These are phyloP conservation scores for Dittrichia graveolens DNA, from an alignment of 129 eudicot genomes.

Conservation along the genomic window DNA sequence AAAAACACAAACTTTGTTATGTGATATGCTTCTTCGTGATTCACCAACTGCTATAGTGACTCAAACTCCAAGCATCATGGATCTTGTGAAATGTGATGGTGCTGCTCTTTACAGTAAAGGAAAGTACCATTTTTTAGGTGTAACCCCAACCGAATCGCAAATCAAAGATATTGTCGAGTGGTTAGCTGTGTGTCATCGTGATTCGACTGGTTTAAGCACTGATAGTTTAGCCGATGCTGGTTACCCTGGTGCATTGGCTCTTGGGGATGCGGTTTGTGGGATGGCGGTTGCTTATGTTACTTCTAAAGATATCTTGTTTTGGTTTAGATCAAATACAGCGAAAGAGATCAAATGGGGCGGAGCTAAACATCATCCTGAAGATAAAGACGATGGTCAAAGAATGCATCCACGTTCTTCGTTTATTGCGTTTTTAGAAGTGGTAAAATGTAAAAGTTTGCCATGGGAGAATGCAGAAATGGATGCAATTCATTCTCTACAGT, in stretches of 20 bases:
- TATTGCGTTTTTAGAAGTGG: conserved; percentile 88
- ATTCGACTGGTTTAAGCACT: conserved; percentile 86
- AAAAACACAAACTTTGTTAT: conserved; percentile 86
- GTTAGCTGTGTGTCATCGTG: conserved; percentile 59
- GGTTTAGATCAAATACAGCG: conserved; percentile 86
- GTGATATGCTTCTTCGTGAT: conserved; percentile 91
- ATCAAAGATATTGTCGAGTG: conserved; percentile 80
- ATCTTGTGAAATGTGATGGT: conserved; percentile 89
- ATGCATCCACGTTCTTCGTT: conserved; percentile 96
- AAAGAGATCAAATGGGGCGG: conserved; percentile 97
- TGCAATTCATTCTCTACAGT: conserved; percentile 92
- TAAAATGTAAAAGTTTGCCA: conserved; percentile 72
- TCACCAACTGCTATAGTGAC: conserved; percentile 77
- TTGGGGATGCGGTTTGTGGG: conserved; percentile 90
- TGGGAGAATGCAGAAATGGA: conserved; percentile 96
- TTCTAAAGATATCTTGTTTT: conserved; percentile 66
- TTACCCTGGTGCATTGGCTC: conserved; percentile 63
- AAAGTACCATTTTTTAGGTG: conserved; percentile 72
- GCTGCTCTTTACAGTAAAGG: conserved; percentile 77
- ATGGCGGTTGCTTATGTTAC: conserved; percentile 86
- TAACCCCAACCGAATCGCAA: conserved; percentile 76
- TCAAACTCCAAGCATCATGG: conserved; percentile 89
- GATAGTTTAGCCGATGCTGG: conserved; percentile 91
- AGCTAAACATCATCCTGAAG: conserved; percentile 84
- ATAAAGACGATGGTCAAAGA: conserved; percentile 77